Conservation (phyloP, 2,329 filamentous ascomycete species). For the Albophoma yamanashiensis region DNA sequence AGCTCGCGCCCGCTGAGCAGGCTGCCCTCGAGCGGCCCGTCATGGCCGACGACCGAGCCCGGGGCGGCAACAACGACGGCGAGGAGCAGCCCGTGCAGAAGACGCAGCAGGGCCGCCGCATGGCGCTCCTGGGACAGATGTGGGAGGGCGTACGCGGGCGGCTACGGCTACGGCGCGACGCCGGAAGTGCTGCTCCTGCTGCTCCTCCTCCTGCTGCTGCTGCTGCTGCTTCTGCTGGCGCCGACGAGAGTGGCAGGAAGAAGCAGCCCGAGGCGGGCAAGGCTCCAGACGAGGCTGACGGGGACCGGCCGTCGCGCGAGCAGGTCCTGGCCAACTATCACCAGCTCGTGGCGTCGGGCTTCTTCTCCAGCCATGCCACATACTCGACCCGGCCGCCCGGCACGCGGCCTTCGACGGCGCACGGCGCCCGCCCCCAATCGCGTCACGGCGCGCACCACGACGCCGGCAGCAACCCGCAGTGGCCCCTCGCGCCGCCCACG, state of each 20-base stretch:
- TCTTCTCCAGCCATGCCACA: constrained; percentile 48
- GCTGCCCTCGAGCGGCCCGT: constrained; percentile 18
- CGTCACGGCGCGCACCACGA: constrained; percentile 7
- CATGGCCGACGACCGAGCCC: background rate
- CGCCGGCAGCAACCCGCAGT: constrained; percentile 11
- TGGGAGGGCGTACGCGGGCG: constrained; percentile 27
- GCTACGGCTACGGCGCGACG: constrained; percentile 16
- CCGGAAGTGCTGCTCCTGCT: too few relatives aligned
- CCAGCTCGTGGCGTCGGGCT: constrained; percentile 43
- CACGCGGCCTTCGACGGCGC: constrained; percentile 6
- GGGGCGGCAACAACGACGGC: background rate
- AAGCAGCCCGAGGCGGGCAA: constrained; percentile 8
- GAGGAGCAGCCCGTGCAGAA: background rate
- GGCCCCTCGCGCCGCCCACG: constrained; percentile 13
- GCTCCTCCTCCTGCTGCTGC: too few relatives aligned
- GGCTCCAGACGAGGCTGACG: constrained; percentile 2
- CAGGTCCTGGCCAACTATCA: constrained; percentile 47
- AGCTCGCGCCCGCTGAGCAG: constrained; percentile 15
- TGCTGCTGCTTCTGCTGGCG: constrained; percentile 1
- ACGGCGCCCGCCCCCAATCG: constrained; percentile 8
- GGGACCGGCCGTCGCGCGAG: constrained; percentile 27
- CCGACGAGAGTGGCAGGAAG: constrained; percentile 4
- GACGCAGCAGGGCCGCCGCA: constrained; percentile 9
- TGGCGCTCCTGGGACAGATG: constrained; percentile 21
- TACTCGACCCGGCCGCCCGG: constrained; percentile 41